Evolutionary conservation across 129 eudicot genomes (phyloP).

Genomic region (Heracleum sosnowskyi): DNA sequence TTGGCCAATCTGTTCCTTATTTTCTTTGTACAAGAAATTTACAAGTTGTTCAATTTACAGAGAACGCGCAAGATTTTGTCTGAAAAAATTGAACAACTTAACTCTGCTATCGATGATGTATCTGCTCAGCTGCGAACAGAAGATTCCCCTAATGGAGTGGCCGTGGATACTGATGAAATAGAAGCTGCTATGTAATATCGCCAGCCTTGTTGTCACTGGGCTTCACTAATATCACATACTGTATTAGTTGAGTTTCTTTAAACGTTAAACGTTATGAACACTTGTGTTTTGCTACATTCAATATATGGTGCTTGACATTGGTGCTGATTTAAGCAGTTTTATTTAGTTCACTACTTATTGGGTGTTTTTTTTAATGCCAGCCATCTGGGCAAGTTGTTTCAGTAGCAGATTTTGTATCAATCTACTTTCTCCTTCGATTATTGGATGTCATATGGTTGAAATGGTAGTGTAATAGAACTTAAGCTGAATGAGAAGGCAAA

Average conservation of each 20-base stretch:
- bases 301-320: not conserved
- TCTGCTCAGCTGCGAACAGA: slow-evolving; percentile 42
- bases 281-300: slow-evolving; percentile 1
- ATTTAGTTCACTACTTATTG: not conserved
- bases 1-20: not conserved
- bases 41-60: slow-evolving; percentile 35
- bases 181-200: slow-evolving; percentile 23
- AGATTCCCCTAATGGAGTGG: slow-evolving; percentile 24
- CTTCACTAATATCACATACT: not conserved
- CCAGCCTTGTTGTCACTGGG: not conserved
- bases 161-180: slow-evolving; percentile 23
- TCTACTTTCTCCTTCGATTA: not conserved
- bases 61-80: slow-evolving; percentile 62
- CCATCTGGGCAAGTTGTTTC: not conserved
- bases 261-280: not conserved
- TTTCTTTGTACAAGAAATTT: not conserved
- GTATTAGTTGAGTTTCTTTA: not conserved
- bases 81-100: slow-evolving; percentile 79
- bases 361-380: not conserved
- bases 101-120: slow-evolving; percentile 75
- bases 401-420: not conserved
- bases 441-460: not conserved
- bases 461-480: not conserved
- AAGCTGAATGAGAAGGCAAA: not conserved
- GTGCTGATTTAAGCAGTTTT: not conserved